Percentiles rank a stretch among this genome's conserved stretches.
Conservation (phyloP, 179 eudicot genomes). For the Camellia oleifera region DNA sequence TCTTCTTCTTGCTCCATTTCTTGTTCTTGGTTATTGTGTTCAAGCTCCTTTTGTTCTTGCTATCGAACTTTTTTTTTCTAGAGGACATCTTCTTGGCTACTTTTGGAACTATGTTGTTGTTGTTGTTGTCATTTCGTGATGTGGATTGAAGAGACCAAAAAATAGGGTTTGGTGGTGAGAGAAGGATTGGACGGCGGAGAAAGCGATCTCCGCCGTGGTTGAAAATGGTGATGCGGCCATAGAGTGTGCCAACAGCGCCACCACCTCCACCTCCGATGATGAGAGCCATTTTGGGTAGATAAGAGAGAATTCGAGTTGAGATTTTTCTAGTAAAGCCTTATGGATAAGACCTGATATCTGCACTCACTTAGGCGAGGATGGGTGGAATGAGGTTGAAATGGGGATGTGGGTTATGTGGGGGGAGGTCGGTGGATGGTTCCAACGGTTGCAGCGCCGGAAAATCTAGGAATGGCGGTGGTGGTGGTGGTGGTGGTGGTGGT, state of each 20-base stretch:
- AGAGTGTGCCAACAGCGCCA: neutral
- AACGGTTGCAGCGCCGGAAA: too few relatives aligned
- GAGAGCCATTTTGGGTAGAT: constrained; percentile 11
- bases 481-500: too few relatives aligned
- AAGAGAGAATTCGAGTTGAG: neutral
- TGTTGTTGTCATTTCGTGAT: constrained; percentile 22
- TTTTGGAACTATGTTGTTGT: constrained; percentile 26
- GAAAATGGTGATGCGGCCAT: neutral
- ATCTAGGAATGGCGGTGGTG: too few relatives aligned
- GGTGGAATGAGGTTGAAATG: too few relatives aligned
- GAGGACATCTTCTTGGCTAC: constrained; percentile 57
- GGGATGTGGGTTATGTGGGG: too few relatives aligned
- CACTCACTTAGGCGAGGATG: too few relatives aligned
- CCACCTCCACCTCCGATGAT: constrained; percentile 7
- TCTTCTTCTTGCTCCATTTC: constrained; percentile 18
- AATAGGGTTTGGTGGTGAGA: constrained; percentile 20
- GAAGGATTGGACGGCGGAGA: constrained; percentile 21
- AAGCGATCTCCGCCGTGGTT: neutral
- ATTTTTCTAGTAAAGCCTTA: neutral
- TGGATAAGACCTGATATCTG: neutral
- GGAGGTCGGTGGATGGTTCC: too few relatives aligned
- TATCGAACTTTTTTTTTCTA: constrained; percentile 62
- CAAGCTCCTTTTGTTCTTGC: constrained; percentile 53
- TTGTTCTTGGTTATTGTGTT: constrained; percentile 41
- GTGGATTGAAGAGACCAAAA: constrained; percentile 23